These are phyloP conservation scores for Russula emetica DNA, from an alignment of 768 basidiomycete species.

Conservation along the genomic window DNA sequence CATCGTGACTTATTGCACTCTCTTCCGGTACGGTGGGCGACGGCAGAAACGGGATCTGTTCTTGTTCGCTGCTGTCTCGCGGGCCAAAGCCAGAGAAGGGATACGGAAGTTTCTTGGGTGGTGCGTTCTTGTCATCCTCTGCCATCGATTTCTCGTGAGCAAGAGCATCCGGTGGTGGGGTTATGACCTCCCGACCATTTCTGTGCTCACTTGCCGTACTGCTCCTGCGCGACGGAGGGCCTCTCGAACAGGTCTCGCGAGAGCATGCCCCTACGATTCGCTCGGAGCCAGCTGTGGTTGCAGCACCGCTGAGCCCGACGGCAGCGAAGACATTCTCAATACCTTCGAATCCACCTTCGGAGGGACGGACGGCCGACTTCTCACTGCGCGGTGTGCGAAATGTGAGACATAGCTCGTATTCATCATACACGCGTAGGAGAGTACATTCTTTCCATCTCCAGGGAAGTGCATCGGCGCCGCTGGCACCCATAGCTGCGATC, in stretches of 20 bases:
- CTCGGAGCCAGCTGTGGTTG: no score
- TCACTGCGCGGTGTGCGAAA: slow-evolving; percentile 35
- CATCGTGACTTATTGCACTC: slow-evolving; percentile 27
- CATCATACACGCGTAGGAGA: slow-evolving; percentile 65
- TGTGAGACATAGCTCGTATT: slow-evolving; percentile 75
- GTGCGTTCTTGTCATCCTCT: slow-evolving; percentile 48
- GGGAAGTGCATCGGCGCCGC: slow-evolving; percentile 44
- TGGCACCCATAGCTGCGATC: background rate
- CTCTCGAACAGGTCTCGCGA: slow-evolving; percentile 61
- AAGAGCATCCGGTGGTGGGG: slow-evolving; percentile 39
- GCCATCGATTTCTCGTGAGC: slow-evolving; percentile 26
- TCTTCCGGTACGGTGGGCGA: slow-evolving; percentile 46
- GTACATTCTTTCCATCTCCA: slow-evolving; percentile 81
- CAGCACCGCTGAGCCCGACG: slow-evolving; percentile 44
- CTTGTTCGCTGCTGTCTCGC: slow-evolving; percentile 48
- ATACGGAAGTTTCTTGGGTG: slow-evolving; percentile 58
- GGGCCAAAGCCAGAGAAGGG: slow-evolving; percentile 63
- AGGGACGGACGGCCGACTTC: slow-evolving; percentile 32
- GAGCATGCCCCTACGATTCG: slow-evolving; percentile 57
- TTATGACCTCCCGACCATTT: background rate
- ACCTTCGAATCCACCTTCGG: slow-evolving; percentile 38
- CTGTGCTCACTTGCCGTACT: slow-evolving; percentile 26
- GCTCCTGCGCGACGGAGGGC: slow-evolving; percentile 36
- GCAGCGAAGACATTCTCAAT: slow-evolving; percentile 58
- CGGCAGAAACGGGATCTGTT: slow-evolving; percentile 71